Base-by-base conservation (phyloP, 305 asterid species). In the Rubia tinctorum region DNA sequence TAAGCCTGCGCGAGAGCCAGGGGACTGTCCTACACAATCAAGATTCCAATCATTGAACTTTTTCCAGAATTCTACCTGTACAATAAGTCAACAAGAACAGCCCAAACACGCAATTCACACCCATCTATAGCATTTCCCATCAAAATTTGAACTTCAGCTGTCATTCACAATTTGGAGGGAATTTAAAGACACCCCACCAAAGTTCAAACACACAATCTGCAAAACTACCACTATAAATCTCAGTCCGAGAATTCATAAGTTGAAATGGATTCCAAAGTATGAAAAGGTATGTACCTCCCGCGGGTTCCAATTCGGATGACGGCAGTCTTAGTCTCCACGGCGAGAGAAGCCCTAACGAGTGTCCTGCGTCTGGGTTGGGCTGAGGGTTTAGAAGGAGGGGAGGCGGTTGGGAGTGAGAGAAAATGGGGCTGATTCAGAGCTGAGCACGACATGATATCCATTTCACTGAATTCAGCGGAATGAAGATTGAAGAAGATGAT, bases 1-100 rank as follows among this genome's bases (percentile, higher is more conserved):
- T 89, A 81, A 76, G 98, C 98, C 85, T 93, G 97, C 30, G 98
- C 98, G 47, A 93, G 96, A 73, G 98, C 98, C 75, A 93, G 76
- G 49, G 97, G 98, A 79, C 98, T 93, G 94, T 85, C 86, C 88
- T 80, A 87, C 86, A 85, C 83, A 84, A 81, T 80, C 68, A 78
- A 81, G 23, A 64, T 66, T 63, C 60, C 44, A 39, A 74, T 72
- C 73, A 69, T 59, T 81, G 60, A 68, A 27, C 39, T 34, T 34
- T 34, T 34, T 30, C 79, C 72, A 66, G 74, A 71, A 71, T 78
- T 53, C 7, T 72, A 11, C 25, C 66, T 27, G 34, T 27, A 72
- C 2, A 66, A 55, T 67, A 10, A 71, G 30, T 18, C 9, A 23
- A 37, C 43, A 22, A 22, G 14, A 23, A 27, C 9, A 68, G 0